A percentile compares a stretch with the other conserved stretches of the same genome.
Evolutionary conservation across 2,329 filamentous ascomycete genomes (phyloP).

Genomic region (Tolypocladium amazonense): DNA sequence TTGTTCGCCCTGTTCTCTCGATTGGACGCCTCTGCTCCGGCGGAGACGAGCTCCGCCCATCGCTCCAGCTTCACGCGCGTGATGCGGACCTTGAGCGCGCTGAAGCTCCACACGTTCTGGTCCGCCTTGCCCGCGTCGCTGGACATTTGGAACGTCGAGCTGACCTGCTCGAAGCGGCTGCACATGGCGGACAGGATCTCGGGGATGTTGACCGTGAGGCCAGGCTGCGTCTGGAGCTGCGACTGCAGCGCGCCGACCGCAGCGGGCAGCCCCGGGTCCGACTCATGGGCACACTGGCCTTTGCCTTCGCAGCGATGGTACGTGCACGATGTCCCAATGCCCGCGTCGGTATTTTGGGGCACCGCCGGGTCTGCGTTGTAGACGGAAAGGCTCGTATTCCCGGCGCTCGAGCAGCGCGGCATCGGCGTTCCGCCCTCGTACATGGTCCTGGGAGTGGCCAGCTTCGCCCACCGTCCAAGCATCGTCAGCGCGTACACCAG

Average conservation of each 20-base stretch:
- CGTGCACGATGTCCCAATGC: not conserved
- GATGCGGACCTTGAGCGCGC: conserved; percentile 34
- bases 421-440: conserved; percentile 13
- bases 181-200: conserved; percentile 30
- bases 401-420: conserved; percentile 12
- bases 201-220: conserved; percentile 32
- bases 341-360: conserved; percentile 4
- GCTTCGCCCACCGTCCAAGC: conserved; percentile 39
- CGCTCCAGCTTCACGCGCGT: conserved; percentile 33
- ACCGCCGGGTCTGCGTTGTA: conserved; percentile 14
- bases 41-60: conserved; percentile 34
- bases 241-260: conserved; percentile 29
- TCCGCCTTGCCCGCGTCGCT: conserved; percentile 23
- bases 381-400: conserved; percentile 6
- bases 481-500: conserved; percentile 40
- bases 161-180: conserved; percentile 31
- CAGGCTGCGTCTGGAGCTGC: conserved; percentile 32
- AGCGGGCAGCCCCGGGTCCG: conserved; percentile 26
- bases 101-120: conserved; percentile 37
- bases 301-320: conserved; percentile 1
- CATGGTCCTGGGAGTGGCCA: conserved; percentile 26
- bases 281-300: conserved; percentile 13
- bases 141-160: conserved; percentile 21
- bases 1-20: conserved; percentile 6
- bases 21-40: conserved; percentile 17